These are phyloP conservation scores for Colletotrichum incanum DNA, from an alignment of 2,329 filamentous ascomycete species.

Conservation along the genomic window DNA sequence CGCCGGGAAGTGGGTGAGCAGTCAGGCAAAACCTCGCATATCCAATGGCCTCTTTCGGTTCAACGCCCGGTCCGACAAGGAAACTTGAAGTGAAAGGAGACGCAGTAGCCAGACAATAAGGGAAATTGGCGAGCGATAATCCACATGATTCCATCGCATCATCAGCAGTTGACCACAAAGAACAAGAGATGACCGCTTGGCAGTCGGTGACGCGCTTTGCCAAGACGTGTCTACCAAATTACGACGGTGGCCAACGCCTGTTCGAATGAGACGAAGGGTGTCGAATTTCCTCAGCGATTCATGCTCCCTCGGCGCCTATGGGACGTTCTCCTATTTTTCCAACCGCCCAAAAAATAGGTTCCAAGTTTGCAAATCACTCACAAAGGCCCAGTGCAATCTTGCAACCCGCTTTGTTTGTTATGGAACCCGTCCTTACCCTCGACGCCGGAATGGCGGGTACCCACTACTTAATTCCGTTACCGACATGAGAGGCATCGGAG, in stretches of 20 bases:
- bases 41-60: neutral
- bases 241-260: conserved; percentile 15
- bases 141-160: neutral
- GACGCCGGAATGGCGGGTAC: conserved; percentile 32
- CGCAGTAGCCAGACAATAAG: neutral
- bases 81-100: neutral
- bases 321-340: conserved; percentile 21
- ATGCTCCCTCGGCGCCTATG: conserved; percentile 17
- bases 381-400: conserved; percentile 31
- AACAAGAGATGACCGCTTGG: conserved; percentile 31
- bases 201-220: conserved; percentile 16
- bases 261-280: conserved; percentile 16
- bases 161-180: conserved; percentile 1
- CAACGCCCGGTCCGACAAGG: neutral
- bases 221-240: conserved; percentile 28
- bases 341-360: neutral
- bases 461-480: conserved; percentile 39
- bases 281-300: conserved; percentile 15
- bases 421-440: conserved; percentile 13
- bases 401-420: conserved; percentile 31
- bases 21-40: neutral
- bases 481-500: conserved; percentile 37
- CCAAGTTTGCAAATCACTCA: conserved; percentile 8
- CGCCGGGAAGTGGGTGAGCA: conserved; percentile 16
- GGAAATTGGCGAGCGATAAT: neutral